phyloP scores from a whole-genome alignment of 352 stramenopile genomes.

The Porosira glacialis region DNA sequence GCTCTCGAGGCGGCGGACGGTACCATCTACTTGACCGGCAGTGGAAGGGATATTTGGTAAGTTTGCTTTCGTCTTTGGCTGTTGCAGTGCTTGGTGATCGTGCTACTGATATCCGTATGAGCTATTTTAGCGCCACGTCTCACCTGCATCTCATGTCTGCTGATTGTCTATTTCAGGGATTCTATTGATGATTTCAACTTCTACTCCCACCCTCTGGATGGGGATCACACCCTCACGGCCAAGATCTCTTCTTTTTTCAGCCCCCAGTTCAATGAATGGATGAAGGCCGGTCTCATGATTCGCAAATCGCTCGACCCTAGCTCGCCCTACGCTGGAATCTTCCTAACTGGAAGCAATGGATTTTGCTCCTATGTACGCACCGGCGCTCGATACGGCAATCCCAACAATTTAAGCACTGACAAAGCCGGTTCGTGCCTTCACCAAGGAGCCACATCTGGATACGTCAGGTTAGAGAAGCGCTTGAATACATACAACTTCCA shows the following conservation, averaged over 20 bases:
- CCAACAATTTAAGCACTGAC: too few species aligned
- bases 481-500: conserved; percentile 16
- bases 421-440: too few species aligned
- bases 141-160: too few species aligned
- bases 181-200: conserved; percentile 11
- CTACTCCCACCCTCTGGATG: conserved; percentile 3
- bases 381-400: too few species aligned
- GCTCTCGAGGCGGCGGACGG: conserved; percentile 6
- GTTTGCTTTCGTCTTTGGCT: too few species aligned
- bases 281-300: conserved; percentile 47
- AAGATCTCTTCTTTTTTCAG: conserved; percentile 13
- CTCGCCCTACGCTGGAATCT: conserved; percentile 3
- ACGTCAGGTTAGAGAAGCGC: conserved; percentile 32
- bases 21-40: conserved; percentile 7
- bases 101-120: too few species aligned
- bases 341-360: conserved; percentile 2
- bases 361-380: conserved; percentile 10
- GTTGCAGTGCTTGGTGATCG: too few species aligned
- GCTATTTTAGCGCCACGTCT: too few species aligned
- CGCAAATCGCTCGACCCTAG: conserved; percentile 4
- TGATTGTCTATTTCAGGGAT: too few species aligned
- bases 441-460: too few species aligned
- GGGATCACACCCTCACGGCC: conserved; percentile 21
- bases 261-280: neutral
- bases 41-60: conserved; percentile 22